Evolutionary conservation across 2,329 filamentous ascomycete genomes (phyloP), one percentile per base, ranked within the genome.

Genomic region (Ascochyta lentis): DNA sequence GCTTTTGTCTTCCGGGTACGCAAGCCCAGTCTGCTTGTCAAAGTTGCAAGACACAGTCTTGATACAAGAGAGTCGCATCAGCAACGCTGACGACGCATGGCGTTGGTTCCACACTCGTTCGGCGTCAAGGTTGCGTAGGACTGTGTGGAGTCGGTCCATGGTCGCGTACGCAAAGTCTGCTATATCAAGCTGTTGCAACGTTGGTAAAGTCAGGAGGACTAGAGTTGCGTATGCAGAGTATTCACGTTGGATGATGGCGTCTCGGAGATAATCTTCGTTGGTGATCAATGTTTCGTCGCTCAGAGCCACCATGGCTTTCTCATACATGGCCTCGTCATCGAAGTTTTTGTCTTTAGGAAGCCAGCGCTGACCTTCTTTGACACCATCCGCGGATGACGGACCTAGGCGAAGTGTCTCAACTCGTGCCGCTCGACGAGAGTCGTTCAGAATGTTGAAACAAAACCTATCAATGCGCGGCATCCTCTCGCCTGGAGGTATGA

Each of bases 401-500:
- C 69, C 67, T 10, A 71, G 22, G 23, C 60, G 59, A 22, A 72
- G 55, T 6, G 59, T 60, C 38, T 64, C 54, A 12, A 71, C 62
- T 16, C 61, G 59, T 16, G 48, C 49, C 16, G 65, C 66, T 13
- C 59, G 58, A 16, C 54, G 58, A 16, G 29, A 23, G 15, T 67
- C 54, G 22, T 57, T 47, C 9, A 67, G 49, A 16, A 71, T 56
- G 26, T 60, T 65, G 27, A 68, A 57, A 52, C 66, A 69, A 38
- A 71, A 66, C 13, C 40, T 43, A 39, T 71, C 67, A 35, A 71
- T 66, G 19, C 63, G 64, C 15, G 67, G 67, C n/a, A 67, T 31
- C 22, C 37, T 58, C 29, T 60, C 45, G 23, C 55, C 59, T 1
- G 61, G 43, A 4, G 46, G 54, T 26, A 69, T 61, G 13, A 59